Percentiles rank a stretch among this genome's conserved stretches.
Conservation (phyloP, 2,329 filamentous ascomycete species). For the Fusarium anthophilum region DNA sequence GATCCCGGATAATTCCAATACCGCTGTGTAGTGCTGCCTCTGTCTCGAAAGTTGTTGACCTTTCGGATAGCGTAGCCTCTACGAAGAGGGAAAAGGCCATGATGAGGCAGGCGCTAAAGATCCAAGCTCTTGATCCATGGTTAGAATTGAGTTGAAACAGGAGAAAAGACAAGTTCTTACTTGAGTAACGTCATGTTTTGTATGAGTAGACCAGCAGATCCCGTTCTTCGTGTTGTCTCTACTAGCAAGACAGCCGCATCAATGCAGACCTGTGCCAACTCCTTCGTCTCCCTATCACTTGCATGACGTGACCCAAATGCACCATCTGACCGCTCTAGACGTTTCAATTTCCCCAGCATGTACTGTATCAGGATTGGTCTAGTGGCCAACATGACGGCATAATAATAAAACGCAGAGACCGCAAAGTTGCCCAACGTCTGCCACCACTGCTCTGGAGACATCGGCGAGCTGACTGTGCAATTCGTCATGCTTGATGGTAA, state of each 20-base stretch:
- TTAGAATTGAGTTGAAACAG: not conserved
- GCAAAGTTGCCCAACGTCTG: not conserved
- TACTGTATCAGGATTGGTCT: not conserved
- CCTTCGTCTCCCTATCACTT: not conserved
- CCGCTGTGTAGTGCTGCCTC: not conserved
- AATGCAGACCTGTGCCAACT: not conserved
- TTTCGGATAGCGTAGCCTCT: not conserved
- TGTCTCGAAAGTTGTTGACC: not conserved
- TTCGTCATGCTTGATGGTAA: not conserved
- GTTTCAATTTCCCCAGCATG: not conserved
- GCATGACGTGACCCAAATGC: not conserved
- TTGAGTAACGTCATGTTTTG: not conserved
- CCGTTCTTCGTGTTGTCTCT: not conserved
- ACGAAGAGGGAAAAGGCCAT: not conserved
- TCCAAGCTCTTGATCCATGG: not conserved
- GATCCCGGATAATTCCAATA: not conserved
- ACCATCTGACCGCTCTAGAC: not conserved
- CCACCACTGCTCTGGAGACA: not conserved
- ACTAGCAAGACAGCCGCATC: not conserved
- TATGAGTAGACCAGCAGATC: not conserved
- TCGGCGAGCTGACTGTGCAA: not conserved
- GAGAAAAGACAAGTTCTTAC: not conserved
- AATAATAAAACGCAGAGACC: not conserved
- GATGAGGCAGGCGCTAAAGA: not conserved
- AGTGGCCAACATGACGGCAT: not conserved